These are phyloP conservation scores for Saccharomycopsis olivae DNA, from an alignment of 805 yeast species.

Conservation along the genomic window DNA sequence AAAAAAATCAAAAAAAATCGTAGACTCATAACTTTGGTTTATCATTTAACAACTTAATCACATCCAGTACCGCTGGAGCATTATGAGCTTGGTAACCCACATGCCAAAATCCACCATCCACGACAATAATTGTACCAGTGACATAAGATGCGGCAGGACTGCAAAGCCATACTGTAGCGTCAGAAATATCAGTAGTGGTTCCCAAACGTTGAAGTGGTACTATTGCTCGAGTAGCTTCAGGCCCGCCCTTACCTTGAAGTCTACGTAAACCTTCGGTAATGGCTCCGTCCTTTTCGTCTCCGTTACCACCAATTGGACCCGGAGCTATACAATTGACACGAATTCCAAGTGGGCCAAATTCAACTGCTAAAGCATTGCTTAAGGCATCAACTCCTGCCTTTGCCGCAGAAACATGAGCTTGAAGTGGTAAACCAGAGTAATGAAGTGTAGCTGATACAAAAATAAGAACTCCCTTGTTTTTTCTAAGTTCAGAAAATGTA, in stretches of 20 bases:
- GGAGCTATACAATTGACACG: conserved; percentile 84
- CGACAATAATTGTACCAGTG: conserved; percentile 68
- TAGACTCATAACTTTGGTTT: conserved; percentile 29
- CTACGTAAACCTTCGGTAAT: conserved; percentile 81
- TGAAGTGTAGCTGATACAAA: conserved; percentile 88
- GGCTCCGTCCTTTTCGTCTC: conserved; percentile 81
- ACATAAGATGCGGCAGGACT: conserved; percentile 74
- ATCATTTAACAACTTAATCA: conserved; percentile 25
- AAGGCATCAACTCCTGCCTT: conserved; percentile 93
- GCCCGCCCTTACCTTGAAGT: conserved; percentile 33
- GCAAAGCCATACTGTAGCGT: conserved; percentile 73
- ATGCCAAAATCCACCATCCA: conserved; percentile 92
- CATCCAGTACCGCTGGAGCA: conserved; percentile 32
- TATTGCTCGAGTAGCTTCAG: conserved; percentile 28
- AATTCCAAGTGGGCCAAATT: conserved; percentile 82
- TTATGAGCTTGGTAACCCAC: conserved; percentile 36
- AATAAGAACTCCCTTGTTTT: conserved; percentile 58
- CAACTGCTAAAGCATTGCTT: conserved; percentile 76
- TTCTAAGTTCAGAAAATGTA: conserved; percentile 49
- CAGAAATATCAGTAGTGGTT: conserved; percentile 68
- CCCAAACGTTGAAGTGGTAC: conserved; percentile 38
- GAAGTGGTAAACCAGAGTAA: conserved; percentile 81
- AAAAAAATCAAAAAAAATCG: too few species aligned
- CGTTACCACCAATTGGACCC: conserved; percentile 61
- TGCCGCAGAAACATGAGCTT: conserved; percentile 87